Percentiles rank a stretch among this genome's conserved stretches.
Conservation (phyloP, 2,329 filamentous ascomycete species). For the Xylariaceae sp. region DNA sequence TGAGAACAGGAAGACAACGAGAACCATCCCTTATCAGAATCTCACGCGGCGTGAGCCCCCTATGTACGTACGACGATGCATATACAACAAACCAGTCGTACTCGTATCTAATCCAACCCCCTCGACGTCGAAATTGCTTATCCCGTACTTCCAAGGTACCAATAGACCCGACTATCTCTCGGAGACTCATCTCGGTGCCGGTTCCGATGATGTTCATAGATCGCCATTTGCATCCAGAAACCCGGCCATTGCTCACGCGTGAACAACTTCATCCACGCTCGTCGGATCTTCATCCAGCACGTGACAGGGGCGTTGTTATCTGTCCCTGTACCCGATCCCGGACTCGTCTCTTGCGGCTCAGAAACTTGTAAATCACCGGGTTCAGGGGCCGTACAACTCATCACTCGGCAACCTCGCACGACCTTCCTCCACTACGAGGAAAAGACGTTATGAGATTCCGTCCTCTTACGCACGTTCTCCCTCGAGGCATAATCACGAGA, state of each 20-base stretch:
- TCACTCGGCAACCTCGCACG: not conserved
- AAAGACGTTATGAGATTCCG: conserved; percentile 24
- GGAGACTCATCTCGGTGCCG: not conserved
- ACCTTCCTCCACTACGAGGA: conserved; percentile 25
- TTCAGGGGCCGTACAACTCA: not conserved
- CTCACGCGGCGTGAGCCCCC: conserved; percentile 22
- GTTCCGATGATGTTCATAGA: not conserved
- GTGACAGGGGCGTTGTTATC: not conserved
- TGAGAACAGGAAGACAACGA: too few species aligned
- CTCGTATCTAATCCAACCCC: too few species aligned
- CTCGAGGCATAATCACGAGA: conserved; percentile 15
- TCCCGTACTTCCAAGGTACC: conserved; percentile 20
- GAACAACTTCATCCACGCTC: not conserved
- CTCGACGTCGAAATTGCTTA: not conserved
- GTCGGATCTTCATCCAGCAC: not conserved
- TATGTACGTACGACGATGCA: not conserved
- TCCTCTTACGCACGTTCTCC: conserved; percentile 15
- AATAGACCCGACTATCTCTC: conserved; percentile 12
- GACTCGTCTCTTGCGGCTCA: too few species aligned
- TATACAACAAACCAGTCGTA: too few species aligned
- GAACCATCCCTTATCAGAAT: not conserved
- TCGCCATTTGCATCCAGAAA: not conserved
- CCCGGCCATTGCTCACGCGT: not conserved
- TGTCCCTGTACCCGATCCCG: not conserved
- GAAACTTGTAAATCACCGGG: not conserved